phyloP scores from a whole-genome alignment of 2,329 filamentous ascomycete genomes.

The Scedosporium apiospermum region DNA sequence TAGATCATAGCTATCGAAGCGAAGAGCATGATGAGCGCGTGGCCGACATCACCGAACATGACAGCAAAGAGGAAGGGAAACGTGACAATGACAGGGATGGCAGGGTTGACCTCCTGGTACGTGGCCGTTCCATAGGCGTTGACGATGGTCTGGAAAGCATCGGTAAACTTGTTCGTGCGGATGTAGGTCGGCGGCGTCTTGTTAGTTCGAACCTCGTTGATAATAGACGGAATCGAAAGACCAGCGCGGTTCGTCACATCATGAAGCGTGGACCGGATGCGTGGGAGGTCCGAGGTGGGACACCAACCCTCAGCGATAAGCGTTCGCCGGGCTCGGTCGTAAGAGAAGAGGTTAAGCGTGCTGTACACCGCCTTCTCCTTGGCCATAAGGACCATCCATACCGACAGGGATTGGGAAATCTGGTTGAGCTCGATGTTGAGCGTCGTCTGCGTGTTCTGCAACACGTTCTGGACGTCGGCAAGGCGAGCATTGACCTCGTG shows the following conservation, averaged over 20 bases:
- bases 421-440: slow-evolving; percentile 87
- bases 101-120: slow-evolving; percentile 95
- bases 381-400: slow-evolving; percentile 95
- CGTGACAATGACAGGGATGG: slow-evolving; percentile 87
- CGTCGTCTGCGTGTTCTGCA: slow-evolving; percentile 90
- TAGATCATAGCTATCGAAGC: slow-evolving; percentile 90
- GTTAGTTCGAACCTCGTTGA: slow-evolving; percentile 94
- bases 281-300: slow-evolving; percentile 77
- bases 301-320: slow-evolving; percentile 97
- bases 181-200: slow-evolving; percentile 96
- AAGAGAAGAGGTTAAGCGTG: slow-evolving; percentile 91
- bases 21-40: slow-evolving; percentile 79
- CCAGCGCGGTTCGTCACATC: slow-evolving; percentile 96
- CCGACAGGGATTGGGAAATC: slow-evolving; percentile 83
- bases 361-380: slow-evolving; percentile 98
- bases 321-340: slow-evolving; percentile 90
- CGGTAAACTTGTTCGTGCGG: slow-evolving; percentile 97
- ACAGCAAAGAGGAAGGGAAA: slow-evolving; percentile 99
- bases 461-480: slow-evolving; percentile 81
- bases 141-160: slow-evolving; percentile 97
- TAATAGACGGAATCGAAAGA: slow-evolving; percentile 93
- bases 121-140: slow-evolving; percentile 97
- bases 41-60: slow-evolving; percentile 98
- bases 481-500: slow-evolving; percentile 94
- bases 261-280: slow-evolving; percentile 88